Evolutionary conservation across 768 basidiomycete genomes (phyloP), one percentile per base, ranked within the genome.

Genomic region (Dendrothele bispora): DNA sequence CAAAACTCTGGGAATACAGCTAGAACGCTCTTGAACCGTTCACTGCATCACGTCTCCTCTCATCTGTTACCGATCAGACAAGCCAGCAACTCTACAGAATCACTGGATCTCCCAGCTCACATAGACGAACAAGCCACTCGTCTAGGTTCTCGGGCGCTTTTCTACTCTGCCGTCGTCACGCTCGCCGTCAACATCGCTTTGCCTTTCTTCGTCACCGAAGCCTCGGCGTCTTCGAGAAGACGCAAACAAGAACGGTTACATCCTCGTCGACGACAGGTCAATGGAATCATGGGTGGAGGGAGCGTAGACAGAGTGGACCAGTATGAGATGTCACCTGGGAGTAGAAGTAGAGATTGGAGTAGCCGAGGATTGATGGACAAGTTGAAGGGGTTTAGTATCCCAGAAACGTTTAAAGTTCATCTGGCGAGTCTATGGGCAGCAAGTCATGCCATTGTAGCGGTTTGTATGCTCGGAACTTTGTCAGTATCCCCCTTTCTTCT

Each of bases 381-480:
- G 58, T 52, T 60, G 38, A 63, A 60, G 49, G 35, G 61, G 43
- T 37, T 48, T 30, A 55, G 50, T 26, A 59, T 77, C 7, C 73
- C 72, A 11, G 73, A 75, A 46, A 63, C 66, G 43, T 40, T 81
- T 49, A 80, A 80, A 61, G 60, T 91, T 0, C 75, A 85, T 56
- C 68, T 93, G 14, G 76, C 80, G 1, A 82, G 74, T 18, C 57
- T 95, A 5, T 97, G 95, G 95, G 84, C 88, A 15, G 56, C 79
- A 22, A 84, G 85, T 39, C 90, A 92, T 63, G 59, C 83, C 7
- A 56, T 93, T 7, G 88, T 98, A 54, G 82, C 84, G 0, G 51
- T 58, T 0, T 88, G 86, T 58, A 94, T 97, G 88, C 71, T 85
- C 36, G 81, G 79, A 22, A 95, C 91, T 8, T 84, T 88, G 91